A percentile compares a stretch with the other conserved stretches of the same genome.
phyloP scores from a whole-genome alignment of 2,329 filamentous ascomycete species.

The Tolypocladium nubicola region DNA sequence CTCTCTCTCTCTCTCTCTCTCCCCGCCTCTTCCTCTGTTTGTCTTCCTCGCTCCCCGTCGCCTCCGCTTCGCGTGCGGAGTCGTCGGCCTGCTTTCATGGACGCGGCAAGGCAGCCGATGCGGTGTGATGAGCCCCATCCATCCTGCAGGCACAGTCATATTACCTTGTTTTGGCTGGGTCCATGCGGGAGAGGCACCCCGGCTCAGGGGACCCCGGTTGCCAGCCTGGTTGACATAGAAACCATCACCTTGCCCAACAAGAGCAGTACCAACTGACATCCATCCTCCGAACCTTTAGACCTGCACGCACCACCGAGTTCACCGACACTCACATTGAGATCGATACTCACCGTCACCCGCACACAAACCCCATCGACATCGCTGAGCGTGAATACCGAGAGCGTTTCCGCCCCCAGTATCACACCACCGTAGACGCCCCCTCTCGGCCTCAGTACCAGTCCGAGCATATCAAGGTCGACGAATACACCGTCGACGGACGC shows the following conservation, averaged over 20 bases:
- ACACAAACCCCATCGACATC: constrained; percentile 46
- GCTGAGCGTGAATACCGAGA: constrained; percentile 58
- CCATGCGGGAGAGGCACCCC: constrained; percentile 4
- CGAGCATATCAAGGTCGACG: constrained; percentile 16
- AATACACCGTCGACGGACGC: constrained; percentile 27
- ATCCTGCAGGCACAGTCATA: neutral
- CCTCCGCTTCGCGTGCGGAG: neutral
- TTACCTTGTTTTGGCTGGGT: constrained; percentile 3
- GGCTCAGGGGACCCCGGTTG: constrained; percentile 10
- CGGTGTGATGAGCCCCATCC: neutral
- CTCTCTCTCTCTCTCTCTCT: constrained; percentile 6
- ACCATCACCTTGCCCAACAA: constrained; percentile 8
- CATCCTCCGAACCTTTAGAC: constrained; percentile 12
- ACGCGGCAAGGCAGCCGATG: neutral
- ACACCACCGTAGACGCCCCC: constrained; percentile 22
- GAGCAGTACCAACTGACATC: constrained; percentile 10
- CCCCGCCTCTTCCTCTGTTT: constrained; percentile 1
- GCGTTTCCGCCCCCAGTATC: constrained; percentile 43
- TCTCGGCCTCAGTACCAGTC: constrained; percentile 20
- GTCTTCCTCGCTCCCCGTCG: neutral
- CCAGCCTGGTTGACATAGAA: constrained; percentile 13
- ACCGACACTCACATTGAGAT: constrained; percentile 57
- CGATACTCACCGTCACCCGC: constrained; percentile 39
- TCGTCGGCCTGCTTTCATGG: neutral
- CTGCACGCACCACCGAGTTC: constrained; percentile 34